Evolutionary conservation across 2,329 filamentous ascomycete species (phyloP), one percentile per base, ranked within the genome.

Genomic region (Ceratocystis alfenasii): DNA sequence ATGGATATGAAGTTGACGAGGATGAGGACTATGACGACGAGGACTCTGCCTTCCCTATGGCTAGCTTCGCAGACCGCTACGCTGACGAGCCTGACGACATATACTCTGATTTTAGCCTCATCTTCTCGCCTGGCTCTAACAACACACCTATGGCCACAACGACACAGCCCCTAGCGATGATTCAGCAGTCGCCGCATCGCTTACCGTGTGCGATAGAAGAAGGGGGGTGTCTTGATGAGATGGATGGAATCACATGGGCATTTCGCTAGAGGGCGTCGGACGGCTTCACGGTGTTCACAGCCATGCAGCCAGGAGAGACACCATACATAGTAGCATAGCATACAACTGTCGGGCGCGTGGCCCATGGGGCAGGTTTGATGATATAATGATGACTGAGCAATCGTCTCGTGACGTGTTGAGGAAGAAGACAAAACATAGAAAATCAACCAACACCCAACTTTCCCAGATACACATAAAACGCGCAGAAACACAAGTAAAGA

Each of bases 171-270:
- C 15, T 28, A 17, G 25, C 55, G 5, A 22, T 30, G 55, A 30
- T 30, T 20, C 55, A 59, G 17, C 55, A 59, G 55, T n/a, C 7
- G 28, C 25, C 48, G 1, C 25, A 15, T 33, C 28, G 55, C n/a
- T 4, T 59, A 17, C 30, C 55, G 15, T 59, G 55, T 36, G 17
- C 2, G 76, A 77, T 20, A 74, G 79, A 65, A 55, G 50, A 48
- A 45, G 50, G 22, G 6, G 45, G 60, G 69, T 82, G 80, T 70
- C 74, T 83, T 69, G 81, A 83, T 69, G 80, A 82, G 68, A 71
- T 83, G 68, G 81, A 83, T 68, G 81, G 80, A 8, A 81, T 83
- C 68, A 78, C 79, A 5, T 82, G 80, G 75, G 73, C 74, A 68
- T 64, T 66, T 45, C 48, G 67, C 45, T 68, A 63, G 61, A n/a